Conservation (phyloP, 1,139 yeast genomes). For the Candida sp. region DNA sequence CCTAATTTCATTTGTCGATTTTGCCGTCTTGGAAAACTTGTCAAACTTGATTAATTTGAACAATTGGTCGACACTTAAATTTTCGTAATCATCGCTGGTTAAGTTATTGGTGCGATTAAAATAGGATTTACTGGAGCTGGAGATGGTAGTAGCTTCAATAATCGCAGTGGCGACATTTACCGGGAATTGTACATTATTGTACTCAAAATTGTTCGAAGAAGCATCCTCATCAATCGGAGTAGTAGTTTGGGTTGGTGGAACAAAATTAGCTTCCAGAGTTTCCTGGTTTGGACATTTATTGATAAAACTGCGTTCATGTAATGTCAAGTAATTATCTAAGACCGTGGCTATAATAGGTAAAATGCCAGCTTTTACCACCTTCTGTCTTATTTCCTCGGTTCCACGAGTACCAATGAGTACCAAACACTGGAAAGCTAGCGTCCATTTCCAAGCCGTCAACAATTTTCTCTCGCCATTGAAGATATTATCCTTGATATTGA, state of each 20-base stretch:
- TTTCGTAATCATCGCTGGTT: slow-evolving; percentile 40
- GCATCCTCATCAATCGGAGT: slow-evolving; percentile 2
- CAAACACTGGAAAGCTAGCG: slow-evolving; percentile 86
- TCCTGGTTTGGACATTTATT: slow-evolving; percentile 16
- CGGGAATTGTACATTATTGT: slow-evolving; percentile 6
- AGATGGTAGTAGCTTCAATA: slow-evolving; percentile 11
- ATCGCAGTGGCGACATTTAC: slow-evolving; percentile 14
- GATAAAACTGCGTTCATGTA: slow-evolving; percentile 37
- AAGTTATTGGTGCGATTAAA: slow-evolving; percentile 24
- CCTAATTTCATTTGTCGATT: slow-evolving; percentile 25
- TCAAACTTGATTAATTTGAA: slow-evolving; percentile 27
- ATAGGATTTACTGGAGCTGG: slow-evolving; percentile 11
- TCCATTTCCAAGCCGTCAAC: slow-evolving; percentile 94
- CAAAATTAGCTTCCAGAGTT: not conserved
- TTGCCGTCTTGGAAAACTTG: slow-evolving; percentile 2
- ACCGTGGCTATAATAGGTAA: slow-evolving; percentile 90
- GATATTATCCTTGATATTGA: slow-evolving; percentile 30
- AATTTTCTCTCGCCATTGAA: slow-evolving; percentile 48
- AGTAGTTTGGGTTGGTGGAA: not conserved
- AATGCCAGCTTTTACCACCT: slow-evolving; percentile 89
- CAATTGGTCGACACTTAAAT: slow-evolving; percentile 33
- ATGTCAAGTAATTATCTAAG: slow-evolving; percentile 71
- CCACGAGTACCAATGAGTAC: slow-evolving; percentile 93
- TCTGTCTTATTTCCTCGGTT: slow-evolving; percentile 76
- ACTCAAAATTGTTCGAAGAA: slow-evolving; percentile 1